Evolutionary conservation across 2,329 filamentous ascomycete species (phyloP), one percentile per base, ranked within the genome.

Genomic region (Alternaria conjuncta): DNA sequence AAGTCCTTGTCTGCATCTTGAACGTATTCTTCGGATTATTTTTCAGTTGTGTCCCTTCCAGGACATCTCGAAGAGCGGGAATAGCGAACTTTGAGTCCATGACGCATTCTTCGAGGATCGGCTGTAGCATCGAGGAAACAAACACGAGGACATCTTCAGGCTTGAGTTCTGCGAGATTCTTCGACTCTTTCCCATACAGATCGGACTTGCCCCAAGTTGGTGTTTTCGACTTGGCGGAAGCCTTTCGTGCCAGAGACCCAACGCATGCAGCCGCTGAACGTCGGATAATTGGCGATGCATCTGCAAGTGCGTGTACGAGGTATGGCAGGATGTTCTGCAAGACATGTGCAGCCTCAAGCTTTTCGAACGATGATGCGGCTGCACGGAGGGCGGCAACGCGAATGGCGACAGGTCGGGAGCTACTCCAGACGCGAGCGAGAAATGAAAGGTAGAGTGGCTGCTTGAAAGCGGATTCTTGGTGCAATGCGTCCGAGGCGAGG

Each of bases 321-420:
- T 97, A 97, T 3, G 95, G 95, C n/a, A 97, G 76, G 18, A 97
- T 78, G 11, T 88, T 87, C 76, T 98, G 95, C 53, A 94, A 85
- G 75, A 97, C 92, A 8, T 87, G 75, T 20, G 82, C 82, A 21
- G 75, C 78, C 57, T 82, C 83, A 6, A 66, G 44, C 23, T 71
- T 61, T 50, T 71, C 72, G 13, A 80, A 57, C 5, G 69, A 60
- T 18, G 65, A 62, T 6, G 65, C 65, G 4, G 74, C 86, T 73
- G 88, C 85, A 44, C 89, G 88, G 53, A 97, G 80, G 11, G 94
- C 92, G 9, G 89, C 86, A 58, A 87, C 85, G 66, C 92, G 88
- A 4, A 89, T 90, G 49, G 92, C 82, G 3, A 88, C 88, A 7
- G 92, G 90, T 73, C 90, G 90, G 2, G 88, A 84, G 0, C 91